Evolutionary conservation across 306 rosid genomes (phyloP).

Genomic region (Fragaria ananassa): DNA sequence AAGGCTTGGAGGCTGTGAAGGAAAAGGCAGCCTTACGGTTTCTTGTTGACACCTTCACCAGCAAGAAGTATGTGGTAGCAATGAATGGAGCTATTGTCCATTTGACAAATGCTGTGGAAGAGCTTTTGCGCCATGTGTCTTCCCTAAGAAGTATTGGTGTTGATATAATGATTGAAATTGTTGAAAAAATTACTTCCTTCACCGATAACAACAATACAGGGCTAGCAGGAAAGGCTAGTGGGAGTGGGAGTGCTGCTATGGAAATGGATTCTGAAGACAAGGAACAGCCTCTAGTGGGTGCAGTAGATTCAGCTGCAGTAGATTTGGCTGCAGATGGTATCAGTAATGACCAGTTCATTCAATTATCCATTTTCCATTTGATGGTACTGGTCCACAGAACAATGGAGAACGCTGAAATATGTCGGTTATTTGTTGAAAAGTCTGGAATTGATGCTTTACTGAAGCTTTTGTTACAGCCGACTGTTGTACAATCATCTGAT

Average conservation of each 20-base stretch:
- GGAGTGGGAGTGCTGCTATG: slow-evolving; percentile 56
- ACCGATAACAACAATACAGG: slow-evolving; percentile 45
- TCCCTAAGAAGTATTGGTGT: slow-evolving; percentile 83
- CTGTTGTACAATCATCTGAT: slow-evolving; percentile 83
- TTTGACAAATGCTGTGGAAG: slow-evolving; percentile 90
- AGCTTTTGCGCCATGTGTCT: slow-evolving; percentile 88
- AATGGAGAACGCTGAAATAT: slow-evolving; percentile 91
- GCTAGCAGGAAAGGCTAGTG: slow-evolving; percentile 59
- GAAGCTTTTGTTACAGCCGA: slow-evolving; percentile 70
- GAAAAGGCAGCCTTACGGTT: slow-evolving; percentile 66
- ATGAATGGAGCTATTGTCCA: slow-evolving; percentile 97
- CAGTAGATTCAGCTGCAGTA: slow-evolving; percentile 52
- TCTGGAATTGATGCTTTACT: slow-evolving; percentile 84
- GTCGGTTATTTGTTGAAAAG: slow-evolving; percentile 92
- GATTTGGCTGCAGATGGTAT: slow-evolving; percentile 66
- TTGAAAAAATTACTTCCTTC: slow-evolving; percentile 64
- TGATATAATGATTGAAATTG: slow-evolving; percentile 78
- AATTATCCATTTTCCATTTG: slow-evolving; percentile 76
- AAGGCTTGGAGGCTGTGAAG: slow-evolving; percentile 83
- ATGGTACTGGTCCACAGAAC: slow-evolving; percentile 94
- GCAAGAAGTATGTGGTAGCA: slow-evolving; percentile 70
- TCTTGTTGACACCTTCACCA: slow-evolving; percentile 80
- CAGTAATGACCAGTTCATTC: slow-evolving; percentile 64
- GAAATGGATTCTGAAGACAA: slow-evolving; percentile 78
- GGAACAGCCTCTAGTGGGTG: slow-evolving; percentile 47